Percentiles rank a stretch among this genome's conserved stretches.
Evolutionary conservation across 1,139 yeast genomes (phyloP).

Genomic region (Pichiaceae sp.): DNA sequence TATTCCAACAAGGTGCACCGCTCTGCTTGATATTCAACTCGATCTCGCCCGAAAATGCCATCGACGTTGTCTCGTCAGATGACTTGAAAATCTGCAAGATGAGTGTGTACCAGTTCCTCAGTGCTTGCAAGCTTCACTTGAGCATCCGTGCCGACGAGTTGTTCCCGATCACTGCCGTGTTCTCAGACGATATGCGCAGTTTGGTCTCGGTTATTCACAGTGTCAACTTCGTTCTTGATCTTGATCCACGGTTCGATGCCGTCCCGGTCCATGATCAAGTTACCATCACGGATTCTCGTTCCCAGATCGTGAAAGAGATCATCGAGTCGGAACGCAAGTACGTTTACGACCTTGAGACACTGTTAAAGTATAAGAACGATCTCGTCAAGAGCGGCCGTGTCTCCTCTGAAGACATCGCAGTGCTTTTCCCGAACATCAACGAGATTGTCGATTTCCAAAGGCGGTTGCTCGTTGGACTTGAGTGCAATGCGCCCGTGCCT

Average conservation of each 20-base stretch:
- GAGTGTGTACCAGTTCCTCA: slow-evolving; percentile 82
- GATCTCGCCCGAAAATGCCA: slow-evolving; percentile 34
- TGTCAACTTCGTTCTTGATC: slow-evolving; percentile 53
- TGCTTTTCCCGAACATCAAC: slow-evolving; percentile 77
- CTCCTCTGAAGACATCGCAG: slow-evolving; percentile 72
- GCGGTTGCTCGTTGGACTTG: slow-evolving; percentile 78
- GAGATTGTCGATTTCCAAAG: slow-evolving; percentile 90
- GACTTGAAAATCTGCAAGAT: slow-evolving; percentile 82
- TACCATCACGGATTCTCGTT: slow-evolving; percentile 43
- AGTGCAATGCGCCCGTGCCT: slow-evolving; percentile 75
- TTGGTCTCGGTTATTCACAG: slow-evolving; percentile 65
- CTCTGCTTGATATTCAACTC: slow-evolving; percentile 76
- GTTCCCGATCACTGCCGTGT: slow-evolving; percentile 86
- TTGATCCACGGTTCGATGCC: slow-evolving; percentile 32
- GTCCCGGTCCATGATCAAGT: slow-evolving; percentile 20
- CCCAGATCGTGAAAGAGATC: slow-evolving; percentile 77
- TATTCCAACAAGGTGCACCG: slow-evolving; percentile 90
- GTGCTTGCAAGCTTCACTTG: slow-evolving; percentile 76
- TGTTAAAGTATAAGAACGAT: slow-evolving; percentile 62
- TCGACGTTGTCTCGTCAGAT: slow-evolving; percentile 55
- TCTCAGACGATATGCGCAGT: slow-evolving; percentile 74
- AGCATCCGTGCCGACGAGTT: slow-evolving; percentile 71
- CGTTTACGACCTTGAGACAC: slow-evolving; percentile 78
- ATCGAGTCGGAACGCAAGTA: slow-evolving; percentile 87
- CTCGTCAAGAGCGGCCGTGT: slow-evolving; percentile 57